phyloP scores from a whole-genome alignment of 1,139 yeast genomes.

The Pneumocystis sp. region DNA sequence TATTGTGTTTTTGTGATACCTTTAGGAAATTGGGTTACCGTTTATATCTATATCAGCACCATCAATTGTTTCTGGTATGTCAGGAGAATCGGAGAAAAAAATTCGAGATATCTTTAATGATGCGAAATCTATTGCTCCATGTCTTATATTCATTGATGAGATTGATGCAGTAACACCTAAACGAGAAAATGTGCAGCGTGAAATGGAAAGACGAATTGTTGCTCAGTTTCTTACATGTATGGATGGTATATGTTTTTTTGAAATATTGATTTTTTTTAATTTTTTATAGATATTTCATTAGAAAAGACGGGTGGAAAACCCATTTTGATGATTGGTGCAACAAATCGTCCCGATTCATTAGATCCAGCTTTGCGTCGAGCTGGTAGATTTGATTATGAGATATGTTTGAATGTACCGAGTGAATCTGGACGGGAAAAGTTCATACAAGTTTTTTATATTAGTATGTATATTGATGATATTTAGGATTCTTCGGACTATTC shows the following conservation, averaged over 20 bases:
- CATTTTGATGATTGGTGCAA: conserved; percentile 90
- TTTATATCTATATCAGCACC: conserved; percentile 88
- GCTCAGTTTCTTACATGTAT: conserved; percentile 88
- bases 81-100: conserved; percentile 96
- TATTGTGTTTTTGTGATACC: not conserved
- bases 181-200: conserved; percentile 95
- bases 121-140: conserved; percentile 80
- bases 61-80: conserved; percentile 96
- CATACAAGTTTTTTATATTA: not conserved
- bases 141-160: conserved; percentile 83
- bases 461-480: not conserved
- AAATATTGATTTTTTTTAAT: not conserved
- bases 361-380: conserved; percentile 95
- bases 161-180: conserved; percentile 97
- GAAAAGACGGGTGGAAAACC: conserved; percentile 88
- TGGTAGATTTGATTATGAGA: conserved; percentile 92
- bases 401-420: conserved; percentile 82
- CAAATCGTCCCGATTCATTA: conserved; percentile 89
- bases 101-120: conserved; percentile 86
- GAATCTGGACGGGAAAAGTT: conserved; percentile 58
- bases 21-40: conserved; percentile 81
- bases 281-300: conserved; percentile 44
- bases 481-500: conserved; percentile 52
- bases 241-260: conserved; percentile 31
- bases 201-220: conserved; percentile 94